Base-by-base conservation (phyloP, 2,329 filamentous ascomycete species). In the Ophiostoma sp. region DNA sequence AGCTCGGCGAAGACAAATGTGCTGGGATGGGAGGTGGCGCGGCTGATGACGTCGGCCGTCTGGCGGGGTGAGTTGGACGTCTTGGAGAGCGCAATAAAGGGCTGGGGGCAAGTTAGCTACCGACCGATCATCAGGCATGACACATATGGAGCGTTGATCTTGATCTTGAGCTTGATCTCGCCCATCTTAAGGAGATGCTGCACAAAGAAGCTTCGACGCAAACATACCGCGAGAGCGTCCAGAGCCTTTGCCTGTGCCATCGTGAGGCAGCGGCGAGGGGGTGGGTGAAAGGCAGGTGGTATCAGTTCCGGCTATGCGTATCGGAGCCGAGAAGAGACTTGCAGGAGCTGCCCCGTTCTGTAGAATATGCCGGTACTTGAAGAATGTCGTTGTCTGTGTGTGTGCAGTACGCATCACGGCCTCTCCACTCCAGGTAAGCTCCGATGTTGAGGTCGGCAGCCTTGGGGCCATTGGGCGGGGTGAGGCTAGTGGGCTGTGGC, bases 1-100 rank as follows among this genome's bases (percentile, higher is more conserved):
- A 99, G 88, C 80, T 98, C 94, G 73, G 91, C 87, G 81, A 99
- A 99, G 79, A 98, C 85, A 78, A 89, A 99, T 72, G 93, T 96
- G 78, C 93, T 91, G 41, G 91, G 87, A 68, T 89, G 89, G n/a
- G 92, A 93, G 66, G 93, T 98, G 71, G 93, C 95, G 79, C 93
- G 91, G 62, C 84, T 87, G 76, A 98, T 86, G 67, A 98, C 86
- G 76, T 97, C 93, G 75, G 91, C 89, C 58, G 93, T 90, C 69
- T 93, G 92, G 73, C 91, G 89, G 55, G 92, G 89, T 11, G 93
- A 92, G 6, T 87, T 91, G 71, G 92, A 92, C 11, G 92, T 91
- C 77, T 93, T 95, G 75, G 90, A 90, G 72, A 97, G 90, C 66
- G 90, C 90, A 70, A 99, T 82, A 81, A 94, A 98, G n/a, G 93